Conservation (phyloP, 345 rosid genomes). For the Anacardium occidentale region DNA sequence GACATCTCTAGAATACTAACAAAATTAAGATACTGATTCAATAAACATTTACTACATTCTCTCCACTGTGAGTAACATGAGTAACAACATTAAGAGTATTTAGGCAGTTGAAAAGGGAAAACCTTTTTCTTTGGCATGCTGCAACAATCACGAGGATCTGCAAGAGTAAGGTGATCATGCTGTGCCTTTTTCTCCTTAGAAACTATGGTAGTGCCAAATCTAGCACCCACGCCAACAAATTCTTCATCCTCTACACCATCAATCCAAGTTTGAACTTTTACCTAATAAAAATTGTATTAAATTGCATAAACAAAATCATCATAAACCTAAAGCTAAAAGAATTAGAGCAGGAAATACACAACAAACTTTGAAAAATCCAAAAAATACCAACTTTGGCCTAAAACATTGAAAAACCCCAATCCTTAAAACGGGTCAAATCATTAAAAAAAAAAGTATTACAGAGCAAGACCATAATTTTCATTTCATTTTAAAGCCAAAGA, state of each 20-base stretch:
- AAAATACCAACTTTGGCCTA: not conserved
- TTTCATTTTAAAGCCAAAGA: conserved; percentile 5
- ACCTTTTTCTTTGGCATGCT: conserved; percentile 69
- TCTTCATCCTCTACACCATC: conserved; percentile 70
- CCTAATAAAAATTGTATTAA: conserved; percentile 42
- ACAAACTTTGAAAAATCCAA: not conserved
- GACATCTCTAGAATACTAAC: conserved; percentile 72
- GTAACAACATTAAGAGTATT: not conserved
- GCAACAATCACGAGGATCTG: conserved; percentile 91
- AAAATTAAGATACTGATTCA: conserved; percentile 23
- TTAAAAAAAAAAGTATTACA: not conserved
- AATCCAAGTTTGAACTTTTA: conserved; percentile 97
- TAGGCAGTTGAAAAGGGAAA: conserved; percentile 8
- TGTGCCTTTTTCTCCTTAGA: conserved; percentile 95
- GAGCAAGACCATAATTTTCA: not conserved
- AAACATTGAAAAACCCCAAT: conserved; percentile 11
- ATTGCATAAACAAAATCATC: conserved; percentile 8
- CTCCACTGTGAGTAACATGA: not conserved
- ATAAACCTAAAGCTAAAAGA: conserved; percentile 17
- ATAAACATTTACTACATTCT: conserved; percentile 5
- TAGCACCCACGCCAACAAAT: conserved; percentile 96
- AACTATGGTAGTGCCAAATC: conserved; percentile 80
- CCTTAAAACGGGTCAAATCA: not conserved
- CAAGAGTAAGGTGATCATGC: conserved; percentile 60
- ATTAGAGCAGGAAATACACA: not conserved